Base-by-base conservation (phyloP, 2,329 filamentous ascomycete genomes). In the Pseudocercospora vitis region DNA sequence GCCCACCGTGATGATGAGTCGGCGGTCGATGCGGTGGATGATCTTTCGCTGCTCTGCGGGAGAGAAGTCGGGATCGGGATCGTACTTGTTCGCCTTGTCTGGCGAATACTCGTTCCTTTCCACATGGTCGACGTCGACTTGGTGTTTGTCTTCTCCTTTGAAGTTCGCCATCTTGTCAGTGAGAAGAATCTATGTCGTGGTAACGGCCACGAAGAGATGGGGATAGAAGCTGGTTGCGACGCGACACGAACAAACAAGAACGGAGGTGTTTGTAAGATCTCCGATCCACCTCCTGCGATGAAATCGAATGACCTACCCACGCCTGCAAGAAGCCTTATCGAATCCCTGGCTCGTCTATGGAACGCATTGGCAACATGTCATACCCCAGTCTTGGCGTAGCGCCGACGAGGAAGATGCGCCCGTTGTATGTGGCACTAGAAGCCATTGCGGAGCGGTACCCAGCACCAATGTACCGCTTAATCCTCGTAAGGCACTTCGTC, bases 1-100 rank as follows among this genome's bases (percentile, higher is more conserved):
- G 9, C 74, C 74, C 2, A 75, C 69, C 0, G 71, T 76, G 5
- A 71, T 61, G 23, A 77, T 73, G 14, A 76, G 65, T 31, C 74
- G 69, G 14, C 71, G 74, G 69, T 94, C 89, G 59, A 92, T 76
- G 7, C 82, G 81, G 53, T 78, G 78, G 32, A 90, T 81, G 63
- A 92, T 89, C 48, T 59, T 61, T 42, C 54, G 55, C 51, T 65
- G 52, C 39, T 63, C 62, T 1, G 48, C 62, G 0, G 56, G 60
- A 12, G 62, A 51, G 50, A 62, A 62, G 46, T 62, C 60, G 52
- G 39, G 52, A 14, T 51, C 44, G 26, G 39, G 31, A 6, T 55
- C 55, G 4, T 44, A 52, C 18, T 56, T 28, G 11, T 46, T 33
- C 18, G 47, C 44, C 9, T 42, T 24, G 47, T 45, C 48, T 8